Evolutionary conservation across 352 stramenopile species (phyloP).

Genomic region (Pythium brachiatum): DNA sequence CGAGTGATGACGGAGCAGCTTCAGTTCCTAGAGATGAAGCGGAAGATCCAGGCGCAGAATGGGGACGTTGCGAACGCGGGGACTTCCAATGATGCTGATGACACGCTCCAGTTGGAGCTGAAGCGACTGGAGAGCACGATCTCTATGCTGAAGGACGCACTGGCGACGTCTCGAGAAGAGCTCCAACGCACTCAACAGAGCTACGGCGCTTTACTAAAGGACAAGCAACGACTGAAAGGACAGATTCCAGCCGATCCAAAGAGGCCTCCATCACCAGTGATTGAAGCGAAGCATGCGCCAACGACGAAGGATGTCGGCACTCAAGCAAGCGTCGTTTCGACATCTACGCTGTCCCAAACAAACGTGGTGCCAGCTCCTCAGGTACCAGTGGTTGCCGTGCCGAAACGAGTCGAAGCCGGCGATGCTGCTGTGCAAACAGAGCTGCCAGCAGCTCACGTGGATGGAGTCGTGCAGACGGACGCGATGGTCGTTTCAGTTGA

Average conservation of each 20-base stretch:
- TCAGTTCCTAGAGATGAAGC: conserved; percentile 41
- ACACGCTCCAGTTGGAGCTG: conserved; percentile 32
- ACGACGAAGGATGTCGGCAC: conserved; percentile 7
- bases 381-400: neutral
- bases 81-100: neutral
- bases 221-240: conserved; percentile 44
- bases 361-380: neutral
- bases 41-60: conserved; percentile 39
- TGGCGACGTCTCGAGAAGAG: conserved; percentile 40
- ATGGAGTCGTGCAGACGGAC: conserved; percentile 22
- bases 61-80: neutral
- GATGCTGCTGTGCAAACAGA: conserved; percentile 20
- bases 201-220: conserved; percentile 36
- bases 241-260: conserved; percentile 31
- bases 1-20: conserved; percentile 53
- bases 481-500: neutral
- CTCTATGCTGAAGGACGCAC: conserved; percentile 36
- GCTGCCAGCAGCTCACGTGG: neutral
- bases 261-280: conserved; percentile 10
- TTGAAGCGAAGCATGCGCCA: neutral
- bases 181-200: conserved; percentile 42
- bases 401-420: neutral
- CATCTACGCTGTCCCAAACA: conserved; percentile 4
- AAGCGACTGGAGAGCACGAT: conserved; percentile 43
- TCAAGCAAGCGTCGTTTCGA: conserved; percentile 13